Conservation (phyloP, 192 early-diverging fungal species). For the Obelidium mucronatum region DNA sequence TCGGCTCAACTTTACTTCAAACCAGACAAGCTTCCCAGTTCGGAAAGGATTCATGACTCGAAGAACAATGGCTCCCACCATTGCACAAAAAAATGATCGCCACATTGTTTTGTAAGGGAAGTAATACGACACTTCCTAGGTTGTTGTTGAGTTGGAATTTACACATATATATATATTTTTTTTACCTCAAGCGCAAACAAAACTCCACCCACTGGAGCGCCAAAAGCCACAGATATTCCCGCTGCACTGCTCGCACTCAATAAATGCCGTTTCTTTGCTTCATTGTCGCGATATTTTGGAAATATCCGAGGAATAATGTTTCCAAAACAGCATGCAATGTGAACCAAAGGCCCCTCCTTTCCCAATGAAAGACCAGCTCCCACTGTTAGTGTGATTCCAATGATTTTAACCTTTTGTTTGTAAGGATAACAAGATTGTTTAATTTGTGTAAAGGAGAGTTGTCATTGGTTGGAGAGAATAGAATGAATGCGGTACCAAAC, state of each 20-base stretch:
- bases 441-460: not conserved
- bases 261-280: slow-evolving; percentile 65
- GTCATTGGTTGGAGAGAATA: not conserved
- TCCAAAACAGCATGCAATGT: slow-evolving; percentile 92
- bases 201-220: slow-evolving; percentile 92
- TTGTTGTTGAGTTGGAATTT: no score
- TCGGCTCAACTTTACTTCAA: slow-evolving; percentile 90
- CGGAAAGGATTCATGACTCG: slow-evolving; percentile 82
- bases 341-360: slow-evolving; percentile 89
- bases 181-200: slow-evolving; percentile 72
- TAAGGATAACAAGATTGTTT: not conserved
- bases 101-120: slow-evolving; percentile 97
- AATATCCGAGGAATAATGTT: slow-evolving; percentile 85
- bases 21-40: slow-evolving; percentile 94
- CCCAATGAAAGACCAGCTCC: slow-evolving; percentile 60
- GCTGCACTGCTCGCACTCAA: slow-evolving; percentile 82
- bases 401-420: slow-evolving; percentile 68
- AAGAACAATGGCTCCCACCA: slow-evolving; percentile 92
- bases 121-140: slow-evolving; percentile 87
- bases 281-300: slow-evolving; percentile 79
- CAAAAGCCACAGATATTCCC: slow-evolving; percentile 97
- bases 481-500: no score
- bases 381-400: slow-evolving; percentile 70
- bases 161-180: no score
- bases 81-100: slow-evolving; percentile 96